Conservation (phyloP, 257 asterid genomes). For the Jacaranda copaia region DNA sequence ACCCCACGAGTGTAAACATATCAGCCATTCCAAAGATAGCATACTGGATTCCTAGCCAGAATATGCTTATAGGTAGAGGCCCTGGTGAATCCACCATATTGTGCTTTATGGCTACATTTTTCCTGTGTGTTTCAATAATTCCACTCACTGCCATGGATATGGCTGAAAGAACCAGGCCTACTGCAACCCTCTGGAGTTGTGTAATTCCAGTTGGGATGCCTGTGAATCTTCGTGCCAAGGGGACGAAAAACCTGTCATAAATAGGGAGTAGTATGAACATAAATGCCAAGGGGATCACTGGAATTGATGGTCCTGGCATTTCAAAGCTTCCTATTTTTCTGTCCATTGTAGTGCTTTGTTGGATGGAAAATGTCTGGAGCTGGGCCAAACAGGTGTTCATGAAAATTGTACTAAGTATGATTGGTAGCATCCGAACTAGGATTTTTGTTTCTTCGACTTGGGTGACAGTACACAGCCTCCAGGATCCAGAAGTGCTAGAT, state of each 20-base stretch:
- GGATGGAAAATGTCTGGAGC: constrained; percentile 68
- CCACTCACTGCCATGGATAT: constrained; percentile 69
- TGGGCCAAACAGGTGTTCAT: constrained; percentile 81
- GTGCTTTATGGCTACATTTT: constrained; percentile 54
- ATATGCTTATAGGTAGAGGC: constrained; percentile 64
- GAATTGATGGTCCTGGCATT: constrained; percentile 71
- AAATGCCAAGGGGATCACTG: constrained; percentile 62
- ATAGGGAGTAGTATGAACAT: constrained; percentile 57
- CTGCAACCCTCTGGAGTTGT: constrained; percentile 63
- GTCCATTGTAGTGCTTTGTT: constrained; percentile 70
- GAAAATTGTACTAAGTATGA: constrained; percentile 66
- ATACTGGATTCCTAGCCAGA: constrained; percentile 70
- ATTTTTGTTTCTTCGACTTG: constrained; percentile 76
- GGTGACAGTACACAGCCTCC: constrained; percentile 63
- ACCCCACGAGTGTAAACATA: constrained; percentile 71
- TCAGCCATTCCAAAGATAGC: constrained; percentile 70
- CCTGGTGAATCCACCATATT: constrained; percentile 53
- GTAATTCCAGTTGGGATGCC: constrained; percentile 72
- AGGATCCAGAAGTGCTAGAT: constrained; percentile 37
- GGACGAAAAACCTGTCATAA: constrained; percentile 59
- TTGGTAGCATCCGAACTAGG: constrained; percentile 64
- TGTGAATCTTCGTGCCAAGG: constrained; percentile 57
- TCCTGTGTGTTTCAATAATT: constrained; percentile 59
- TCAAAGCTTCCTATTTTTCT: constrained; percentile 53
- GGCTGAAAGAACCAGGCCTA: constrained; percentile 64